Percentiles rank a stretch among this genome's conserved stretches.
phyloP scores from a whole-genome alignment of 495 filamentous ascomycete species.

The Achaetomiella virescens region DNA sequence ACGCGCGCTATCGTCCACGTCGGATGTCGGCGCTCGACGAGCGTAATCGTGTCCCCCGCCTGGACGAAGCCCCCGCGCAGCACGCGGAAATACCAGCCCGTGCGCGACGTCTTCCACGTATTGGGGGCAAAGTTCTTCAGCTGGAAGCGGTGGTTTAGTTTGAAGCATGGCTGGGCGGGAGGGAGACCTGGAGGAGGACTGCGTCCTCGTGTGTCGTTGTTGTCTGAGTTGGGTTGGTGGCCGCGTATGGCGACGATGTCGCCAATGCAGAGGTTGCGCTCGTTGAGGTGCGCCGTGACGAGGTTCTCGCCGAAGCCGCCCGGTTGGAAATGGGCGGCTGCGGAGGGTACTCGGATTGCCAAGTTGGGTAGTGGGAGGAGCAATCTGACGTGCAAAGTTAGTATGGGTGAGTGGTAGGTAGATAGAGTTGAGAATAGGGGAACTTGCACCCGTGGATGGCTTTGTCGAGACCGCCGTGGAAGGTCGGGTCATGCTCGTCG shows the following conservation, averaged over 20 bases:
- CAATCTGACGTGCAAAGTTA: slow-evolving; percentile 32
- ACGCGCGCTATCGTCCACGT: slow-evolving; percentile 51
- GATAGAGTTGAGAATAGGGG: background rate
- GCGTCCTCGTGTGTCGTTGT: background rate
- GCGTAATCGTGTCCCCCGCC: slow-evolving; percentile 41
- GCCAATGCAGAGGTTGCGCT: slow-evolving; percentile 53
- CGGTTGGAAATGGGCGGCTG: slow-evolving; percentile 33
- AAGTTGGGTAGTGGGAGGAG: slow-evolving; percentile 46
- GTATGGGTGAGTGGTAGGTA: background rate
- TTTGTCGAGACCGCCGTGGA: slow-evolving; percentile 51
- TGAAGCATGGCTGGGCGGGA: slow-evolving; percentile 53
- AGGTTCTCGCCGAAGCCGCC: slow-evolving; percentile 57
- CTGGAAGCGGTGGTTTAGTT: slow-evolving; percentile 51
- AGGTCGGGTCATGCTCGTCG: slow-evolving; percentile 52
- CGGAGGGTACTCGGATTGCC: slow-evolving; percentile 41
- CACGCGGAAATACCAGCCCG: slow-evolving; percentile 53
- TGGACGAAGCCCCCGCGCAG: slow-evolving; percentile 40
- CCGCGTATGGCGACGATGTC: slow-evolving; percentile 42
- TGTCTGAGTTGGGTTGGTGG: background rate
- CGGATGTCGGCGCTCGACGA: slow-evolving; percentile 41
- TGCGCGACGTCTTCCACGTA: slow-evolving; percentile 46
- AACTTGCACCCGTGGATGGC: slow-evolving; percentile 50
- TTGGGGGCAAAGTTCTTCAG: slow-evolving; percentile 48
- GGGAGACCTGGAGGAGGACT: slow-evolving; percentile 29
- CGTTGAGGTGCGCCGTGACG: slow-evolving; percentile 44